Conservation (phyloP, 2,329 filamentous ascomycete species). For the Penicillium sp. region DNA sequence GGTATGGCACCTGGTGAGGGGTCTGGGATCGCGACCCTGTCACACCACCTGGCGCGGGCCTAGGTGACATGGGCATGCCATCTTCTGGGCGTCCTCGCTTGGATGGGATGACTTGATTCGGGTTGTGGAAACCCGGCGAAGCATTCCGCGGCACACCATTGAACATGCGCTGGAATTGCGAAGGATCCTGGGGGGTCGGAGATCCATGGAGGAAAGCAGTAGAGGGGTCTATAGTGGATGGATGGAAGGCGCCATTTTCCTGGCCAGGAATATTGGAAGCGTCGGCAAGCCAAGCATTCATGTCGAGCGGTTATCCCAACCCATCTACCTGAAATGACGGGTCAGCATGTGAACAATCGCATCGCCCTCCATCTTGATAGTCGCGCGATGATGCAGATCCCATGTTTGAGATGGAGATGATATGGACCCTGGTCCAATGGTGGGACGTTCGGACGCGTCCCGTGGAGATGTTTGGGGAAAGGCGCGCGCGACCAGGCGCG, state of each 20-base stretch:
- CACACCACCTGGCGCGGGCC: slow-evolving; percentile 71
- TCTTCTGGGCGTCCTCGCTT: slow-evolving; percentile 87
- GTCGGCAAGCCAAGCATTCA: slow-evolving; percentile 55
- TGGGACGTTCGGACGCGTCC: slow-evolving; percentile 19
- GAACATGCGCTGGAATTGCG: slow-evolving; percentile 66
- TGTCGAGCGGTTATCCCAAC: slow-evolving; percentile 49
- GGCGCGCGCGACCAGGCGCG: slow-evolving; percentile 24
- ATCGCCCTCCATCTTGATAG: slow-evolving; percentile 23
- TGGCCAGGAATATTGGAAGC: slow-evolving; percentile 49
- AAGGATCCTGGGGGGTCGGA: slow-evolving; percentile 50
- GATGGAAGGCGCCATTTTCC: slow-evolving; percentile 52
- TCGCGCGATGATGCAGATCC: slow-evolving; percentile 9
- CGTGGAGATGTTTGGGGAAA: slow-evolving; percentile 19
- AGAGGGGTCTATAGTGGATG: slow-evolving; percentile 48
- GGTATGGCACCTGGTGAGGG: slow-evolving; percentile 74
- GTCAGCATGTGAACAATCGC: slow-evolving; percentile 15
- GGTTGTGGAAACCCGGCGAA: slow-evolving; percentile 75
- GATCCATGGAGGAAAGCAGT: slow-evolving; percentile 51
- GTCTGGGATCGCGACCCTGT: slow-evolving; percentile 89
- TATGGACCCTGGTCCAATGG: neutral
- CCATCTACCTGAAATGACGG: slow-evolving; percentile 42
- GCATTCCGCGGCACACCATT: slow-evolving; percentile 83
- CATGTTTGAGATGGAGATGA: neutral
- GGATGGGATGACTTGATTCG: slow-evolving; percentile 81
- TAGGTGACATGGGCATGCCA: slow-evolving; percentile 78